Evolutionary conservation across 805 yeast genomes (phyloP).

Genomic region (Sporopachydermia quercuum): DNA sequence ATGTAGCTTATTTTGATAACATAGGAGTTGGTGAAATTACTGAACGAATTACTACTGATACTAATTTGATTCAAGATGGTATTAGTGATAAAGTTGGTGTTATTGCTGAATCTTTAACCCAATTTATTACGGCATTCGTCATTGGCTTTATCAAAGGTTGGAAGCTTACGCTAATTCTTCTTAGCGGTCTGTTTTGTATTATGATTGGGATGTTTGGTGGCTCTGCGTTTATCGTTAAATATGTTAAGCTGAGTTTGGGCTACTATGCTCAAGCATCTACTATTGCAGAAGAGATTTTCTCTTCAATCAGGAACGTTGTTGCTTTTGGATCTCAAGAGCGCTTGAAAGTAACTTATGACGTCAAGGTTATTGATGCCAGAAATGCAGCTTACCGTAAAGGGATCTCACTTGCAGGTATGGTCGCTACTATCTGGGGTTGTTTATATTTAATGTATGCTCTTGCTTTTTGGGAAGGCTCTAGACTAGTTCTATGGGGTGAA

Average conservation of each 20-base stretch:
- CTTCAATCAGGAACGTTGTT: constrained; percentile 25
- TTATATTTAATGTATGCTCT: constrained; percentile 23
- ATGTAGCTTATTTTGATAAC: constrained; percentile 15
- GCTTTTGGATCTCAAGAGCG: constrained; percentile 27
- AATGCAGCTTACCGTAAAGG: constrained; percentile 14
- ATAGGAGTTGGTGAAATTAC: constrained; percentile 17
- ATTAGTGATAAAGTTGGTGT: constrained; percentile 15
- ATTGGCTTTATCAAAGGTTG: constrained; percentile 11
- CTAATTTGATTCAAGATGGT: constrained; percentile 15
- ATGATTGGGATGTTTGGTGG: constrained; percentile 16
- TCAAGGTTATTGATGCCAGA: constrained; percentile 14
- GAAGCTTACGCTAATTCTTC: constrained; percentile 12
- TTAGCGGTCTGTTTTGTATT: constrained; percentile 13
- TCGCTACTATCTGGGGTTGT: constrained; percentile 22
- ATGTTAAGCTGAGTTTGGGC: constrained; percentile 7
- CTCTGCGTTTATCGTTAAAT: constrained; percentile 14
- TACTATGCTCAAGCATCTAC: constrained; percentile 18
- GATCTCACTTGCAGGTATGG: constrained; percentile 18
- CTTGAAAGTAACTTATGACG: constrained; percentile 18
- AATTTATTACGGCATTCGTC: constrained; percentile 12
- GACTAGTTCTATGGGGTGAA: constrained; percentile 19
- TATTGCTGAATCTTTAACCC: constrained; percentile 10
- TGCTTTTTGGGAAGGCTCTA: constrained; percentile 28
- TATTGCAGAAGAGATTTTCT: constrained; percentile 26
- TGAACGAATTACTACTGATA: constrained; percentile 15